These are phyloP conservation scores for Fusarium sororula DNA, from an alignment of 2,329 filamentous ascomycete genomes.

Conservation along the genomic window DNA sequence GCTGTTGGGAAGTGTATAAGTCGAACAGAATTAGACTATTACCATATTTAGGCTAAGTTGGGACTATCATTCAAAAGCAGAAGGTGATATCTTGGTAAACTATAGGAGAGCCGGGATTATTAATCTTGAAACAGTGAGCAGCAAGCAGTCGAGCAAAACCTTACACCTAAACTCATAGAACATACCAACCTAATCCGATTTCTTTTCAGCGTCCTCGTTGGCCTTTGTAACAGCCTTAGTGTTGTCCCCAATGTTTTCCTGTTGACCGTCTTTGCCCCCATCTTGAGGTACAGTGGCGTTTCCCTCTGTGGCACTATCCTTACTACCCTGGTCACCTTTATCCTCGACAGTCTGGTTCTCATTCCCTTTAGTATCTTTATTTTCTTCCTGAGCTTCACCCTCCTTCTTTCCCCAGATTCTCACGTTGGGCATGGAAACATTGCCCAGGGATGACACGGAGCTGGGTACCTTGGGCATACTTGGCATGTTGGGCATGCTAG, in stretches of 20 bases:
- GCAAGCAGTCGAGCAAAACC: background rate
- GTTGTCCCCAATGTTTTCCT: background rate
- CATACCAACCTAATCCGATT: background rate
- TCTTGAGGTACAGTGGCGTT: background rate
- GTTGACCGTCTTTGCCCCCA: background rate
- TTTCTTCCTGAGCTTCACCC: background rate
- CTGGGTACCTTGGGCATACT: conserved; percentile 41
- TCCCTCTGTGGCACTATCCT: background rate
- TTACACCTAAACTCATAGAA: no score
- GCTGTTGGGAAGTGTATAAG: background rate
- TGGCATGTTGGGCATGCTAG: conserved; percentile 46
- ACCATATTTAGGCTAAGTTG: background rate
- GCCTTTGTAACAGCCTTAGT: background rate
- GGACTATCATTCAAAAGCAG: background rate
- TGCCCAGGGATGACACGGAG: conserved; percentile 44
- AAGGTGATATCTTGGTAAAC: background rate
- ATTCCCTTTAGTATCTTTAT: background rate
- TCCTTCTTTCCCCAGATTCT: conserved; percentile 44
- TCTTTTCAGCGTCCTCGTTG: background rate
- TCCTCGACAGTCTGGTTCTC: background rate
- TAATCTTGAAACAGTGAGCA: background rate
- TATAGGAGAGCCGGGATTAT: background rate
- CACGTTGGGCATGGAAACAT: conserved; percentile 46
- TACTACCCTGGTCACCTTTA: background rate
- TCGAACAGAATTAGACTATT: background rate